Evolutionary conservation across 176 grass and related monocot genomes (phyloP).

Genomic region (Secale cereale): DNA sequence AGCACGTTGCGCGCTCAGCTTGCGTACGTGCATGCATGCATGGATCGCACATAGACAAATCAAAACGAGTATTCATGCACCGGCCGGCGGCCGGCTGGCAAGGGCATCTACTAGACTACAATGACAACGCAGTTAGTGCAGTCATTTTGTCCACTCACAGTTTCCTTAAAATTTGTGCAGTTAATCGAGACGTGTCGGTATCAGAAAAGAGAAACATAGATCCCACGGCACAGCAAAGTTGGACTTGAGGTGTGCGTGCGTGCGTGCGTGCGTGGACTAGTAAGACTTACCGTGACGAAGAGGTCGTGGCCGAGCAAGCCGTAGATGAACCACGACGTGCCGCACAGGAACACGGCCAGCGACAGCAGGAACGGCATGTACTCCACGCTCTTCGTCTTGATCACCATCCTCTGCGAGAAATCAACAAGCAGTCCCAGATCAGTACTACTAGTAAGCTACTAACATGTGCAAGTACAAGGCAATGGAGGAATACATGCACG

Average conservation of each 20-base stretch:
- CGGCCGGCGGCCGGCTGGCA: background rate
- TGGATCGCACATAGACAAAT: background rate
- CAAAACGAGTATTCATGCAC: background rate
- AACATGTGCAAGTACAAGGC: background rate
- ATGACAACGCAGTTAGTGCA: background rate
- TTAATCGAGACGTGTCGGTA: background rate
- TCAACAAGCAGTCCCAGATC: background rate
- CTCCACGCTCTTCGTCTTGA: slow-evolving; percentile 95
- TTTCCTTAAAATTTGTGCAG: background rate
- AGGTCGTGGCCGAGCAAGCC: slow-evolving; percentile 81
- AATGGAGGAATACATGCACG: background rate
- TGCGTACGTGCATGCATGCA: background rate
- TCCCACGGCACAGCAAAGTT: background rate
- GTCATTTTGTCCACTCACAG: background rate
- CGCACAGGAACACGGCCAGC: slow-evolving; percentile 88
- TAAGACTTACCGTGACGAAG: slow-evolving; percentile 58
- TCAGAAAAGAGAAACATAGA: background rate
- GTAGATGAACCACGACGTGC: slow-evolving; percentile 95
- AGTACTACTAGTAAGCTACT: background rate
- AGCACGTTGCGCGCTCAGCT: background rate
- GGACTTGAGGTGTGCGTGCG: background rate
- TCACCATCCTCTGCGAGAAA: slow-evolving; percentile 67
- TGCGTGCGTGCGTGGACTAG: background rate
- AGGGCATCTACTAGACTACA: background rate
- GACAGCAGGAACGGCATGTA: slow-evolving; percentile 97